phyloP scores from a whole-genome alignment of 805 yeast genomes.

The Candida easanensis region DNA sequence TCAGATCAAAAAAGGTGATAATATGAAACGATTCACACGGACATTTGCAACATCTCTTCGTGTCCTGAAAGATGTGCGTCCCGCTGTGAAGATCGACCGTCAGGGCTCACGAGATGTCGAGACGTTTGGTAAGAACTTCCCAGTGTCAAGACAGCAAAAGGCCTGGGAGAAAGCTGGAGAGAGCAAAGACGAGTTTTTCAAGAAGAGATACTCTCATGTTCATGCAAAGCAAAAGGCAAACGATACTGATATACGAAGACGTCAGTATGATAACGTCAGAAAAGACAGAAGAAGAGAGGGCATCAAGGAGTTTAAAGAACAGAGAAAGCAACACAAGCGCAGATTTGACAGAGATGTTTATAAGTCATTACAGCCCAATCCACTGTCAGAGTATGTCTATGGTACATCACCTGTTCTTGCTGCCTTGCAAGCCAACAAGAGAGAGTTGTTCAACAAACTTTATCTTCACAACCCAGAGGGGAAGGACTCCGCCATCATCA shows the following conservation, averaged over 20 bases:
- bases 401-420: conserved; percentile 77
- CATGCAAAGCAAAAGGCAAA: conserved; percentile 43
- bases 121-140: conserved; percentile 44
- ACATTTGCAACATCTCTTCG: conserved; percentile 1
- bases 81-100: conserved; percentile 15
- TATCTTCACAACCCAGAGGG: conserved; percentile 40
- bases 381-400: conserved; percentile 64
- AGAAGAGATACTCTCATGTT: conserved; percentile 60
- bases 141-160: conserved; percentile 37
- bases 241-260: conserved; percentile 17
- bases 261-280: conserved; percentile 21
- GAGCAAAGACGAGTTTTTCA: conserved; percentile 61
- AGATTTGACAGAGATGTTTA: conserved; percentile 22
- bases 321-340: conserved; percentile 18
- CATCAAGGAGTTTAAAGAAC: conserved; percentile 6
- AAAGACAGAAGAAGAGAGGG: conserved; percentile 11
- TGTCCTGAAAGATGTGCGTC: conserved; percentile 8
- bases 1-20: too few species aligned
- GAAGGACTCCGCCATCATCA: conserved; percentile 39
- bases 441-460: conserved; percentile 52
- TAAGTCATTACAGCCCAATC: conserved; percentile 33
- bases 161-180: conserved; percentile 68
- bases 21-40: conserved; percentile 1
- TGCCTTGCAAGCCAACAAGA: conserved; percentile 55
- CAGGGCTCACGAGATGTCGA: conserved; percentile 6